phyloP scores from a whole-genome alignment of 179 eudicot species.

The Drosera spatulata region DNA sequence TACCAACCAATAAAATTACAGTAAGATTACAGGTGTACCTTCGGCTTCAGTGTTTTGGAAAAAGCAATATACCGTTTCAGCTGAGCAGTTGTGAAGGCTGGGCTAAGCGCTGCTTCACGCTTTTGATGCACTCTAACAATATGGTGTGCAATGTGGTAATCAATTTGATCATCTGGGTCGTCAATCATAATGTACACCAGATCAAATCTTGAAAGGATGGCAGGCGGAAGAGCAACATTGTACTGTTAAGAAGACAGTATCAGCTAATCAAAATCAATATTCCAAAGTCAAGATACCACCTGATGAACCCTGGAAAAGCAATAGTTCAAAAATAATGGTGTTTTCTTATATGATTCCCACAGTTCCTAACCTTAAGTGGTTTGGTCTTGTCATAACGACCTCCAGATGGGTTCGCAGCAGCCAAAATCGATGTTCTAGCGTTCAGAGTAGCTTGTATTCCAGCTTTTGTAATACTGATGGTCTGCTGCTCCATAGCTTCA shows the following conservation, averaged over 20 bases:
- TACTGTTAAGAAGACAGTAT: constrained; percentile 39
- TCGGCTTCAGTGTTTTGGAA: constrained; percentile 85
- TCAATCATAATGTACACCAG: constrained; percentile 96
- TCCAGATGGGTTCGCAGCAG: constrained; percentile 97
- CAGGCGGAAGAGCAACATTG: constrained; percentile 96
- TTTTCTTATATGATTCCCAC: not conserved
- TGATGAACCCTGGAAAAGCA: too few relatives aligned
- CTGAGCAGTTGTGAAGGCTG: constrained; percentile 75
- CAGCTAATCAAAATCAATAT: too few relatives aligned
- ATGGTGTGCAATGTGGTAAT: constrained; percentile 91
- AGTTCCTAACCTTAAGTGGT: constrained; percentile 63
- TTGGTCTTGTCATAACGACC: constrained; percentile 97
- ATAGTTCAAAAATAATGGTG: too few relatives aligned
- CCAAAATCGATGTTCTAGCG: constrained; percentile 93
- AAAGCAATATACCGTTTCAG: constrained; percentile 79
- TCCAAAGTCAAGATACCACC: too few relatives aligned
- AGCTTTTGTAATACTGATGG: constrained; percentile 96
- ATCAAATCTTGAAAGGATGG: constrained; percentile 96
- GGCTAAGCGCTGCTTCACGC: constrained; percentile 82
- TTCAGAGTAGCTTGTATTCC: constrained; percentile 96
- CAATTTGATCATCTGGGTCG: constrained; percentile 92
- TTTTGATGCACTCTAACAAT: constrained; percentile 93
- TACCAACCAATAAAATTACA: not conserved
- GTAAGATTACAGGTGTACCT: constrained; percentile 24
- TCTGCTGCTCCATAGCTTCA: constrained; percentile 99